Evolutionary conservation across 495 filamentous ascomycete genomes (phyloP).

Genomic region (Daldinia caldariorum): DNA sequence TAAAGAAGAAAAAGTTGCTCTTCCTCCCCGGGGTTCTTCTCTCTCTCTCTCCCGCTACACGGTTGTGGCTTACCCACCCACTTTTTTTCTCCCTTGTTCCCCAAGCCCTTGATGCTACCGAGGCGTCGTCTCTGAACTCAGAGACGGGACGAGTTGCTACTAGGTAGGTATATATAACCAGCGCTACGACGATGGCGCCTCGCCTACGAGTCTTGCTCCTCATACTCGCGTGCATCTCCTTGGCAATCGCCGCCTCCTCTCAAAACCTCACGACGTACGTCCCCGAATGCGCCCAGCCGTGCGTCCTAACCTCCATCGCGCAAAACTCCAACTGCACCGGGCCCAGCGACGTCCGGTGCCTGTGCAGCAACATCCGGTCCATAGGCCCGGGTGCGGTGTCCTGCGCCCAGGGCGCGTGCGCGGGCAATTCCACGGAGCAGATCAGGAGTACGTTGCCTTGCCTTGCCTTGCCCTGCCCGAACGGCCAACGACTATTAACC

Average conservation of each 20-base stretch:
- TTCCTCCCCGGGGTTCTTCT: neutral
- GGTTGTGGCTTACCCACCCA: neutral
- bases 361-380: slow-evolving; percentile 28
- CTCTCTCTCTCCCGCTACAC: neutral
- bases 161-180: too few species aligned
- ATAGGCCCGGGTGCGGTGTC: slow-evolving; percentile 18
- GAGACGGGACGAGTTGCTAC: neutral
- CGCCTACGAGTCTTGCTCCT: slow-evolving; percentile 11
- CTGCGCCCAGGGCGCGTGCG: slow-evolving; percentile 28
- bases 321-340: slow-evolving; percentile 21
- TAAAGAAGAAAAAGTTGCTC: neutral
- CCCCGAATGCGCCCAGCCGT: slow-evolving; percentile 36
- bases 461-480: neutral
- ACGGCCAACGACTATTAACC: too few species aligned
- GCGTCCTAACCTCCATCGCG: slow-evolving; percentile 26
- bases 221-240: slow-evolving; percentile 8
- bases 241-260: slow-evolving; percentile 8
- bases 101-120: neutral
- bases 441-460: slow-evolving; percentile 5
- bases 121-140: slow-evolving; percentile 7
- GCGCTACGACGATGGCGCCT: slow-evolving; percentile 10
- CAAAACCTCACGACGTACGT: slow-evolving; percentile 36
- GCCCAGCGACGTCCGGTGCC: slow-evolving; percentile 30
- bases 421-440: slow-evolving; percentile 11
- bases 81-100: slow-evolving; percentile 3